Evolutionary conservation across 805 yeast species (phyloP).

Genomic region (Hanseniaspora valbyensis): DNA sequence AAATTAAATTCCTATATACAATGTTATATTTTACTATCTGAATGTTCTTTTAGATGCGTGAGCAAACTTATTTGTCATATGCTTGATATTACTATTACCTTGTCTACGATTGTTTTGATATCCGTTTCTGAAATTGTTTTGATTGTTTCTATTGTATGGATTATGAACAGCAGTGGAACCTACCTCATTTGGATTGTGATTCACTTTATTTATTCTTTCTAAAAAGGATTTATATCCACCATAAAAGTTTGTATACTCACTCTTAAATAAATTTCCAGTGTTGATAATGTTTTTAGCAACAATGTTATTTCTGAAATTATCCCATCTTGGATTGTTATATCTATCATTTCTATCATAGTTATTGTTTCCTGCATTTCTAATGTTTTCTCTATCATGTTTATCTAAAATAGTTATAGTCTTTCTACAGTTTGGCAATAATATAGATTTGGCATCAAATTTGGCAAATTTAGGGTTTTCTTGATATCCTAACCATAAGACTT

Average conservation of each 20-base stretch:
- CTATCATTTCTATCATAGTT: background rate
- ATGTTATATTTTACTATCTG: background rate
- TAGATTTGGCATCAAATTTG: background rate
- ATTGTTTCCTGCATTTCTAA: background rate
- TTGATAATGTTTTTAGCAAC: conserved; percentile 4
- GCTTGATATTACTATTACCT: background rate
- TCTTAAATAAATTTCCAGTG: background rate
- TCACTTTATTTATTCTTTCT: background rate
- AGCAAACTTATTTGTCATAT: background rate
- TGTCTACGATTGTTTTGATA: background rate
- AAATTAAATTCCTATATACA: background rate
- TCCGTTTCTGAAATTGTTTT: background rate
- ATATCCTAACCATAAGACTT: conserved; percentile 11
- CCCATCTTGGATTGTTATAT: background rate
- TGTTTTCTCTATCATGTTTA: background rate
- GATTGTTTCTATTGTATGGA: background rate
- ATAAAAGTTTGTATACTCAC: conserved; percentile 10
- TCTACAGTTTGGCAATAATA: conserved; percentile 1
- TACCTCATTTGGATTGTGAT: background rate
- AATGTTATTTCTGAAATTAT: background rate
- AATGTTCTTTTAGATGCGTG: background rate
- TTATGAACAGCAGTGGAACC: background rate
- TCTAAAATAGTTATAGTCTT: conserved; percentile 1
- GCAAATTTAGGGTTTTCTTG: conserved; percentile 7
- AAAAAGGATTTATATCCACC: conserved; percentile 13